phyloP scores from a whole-genome alignment of 352 stramenopile genomes.

The Phytophthora europaea region DNA sequence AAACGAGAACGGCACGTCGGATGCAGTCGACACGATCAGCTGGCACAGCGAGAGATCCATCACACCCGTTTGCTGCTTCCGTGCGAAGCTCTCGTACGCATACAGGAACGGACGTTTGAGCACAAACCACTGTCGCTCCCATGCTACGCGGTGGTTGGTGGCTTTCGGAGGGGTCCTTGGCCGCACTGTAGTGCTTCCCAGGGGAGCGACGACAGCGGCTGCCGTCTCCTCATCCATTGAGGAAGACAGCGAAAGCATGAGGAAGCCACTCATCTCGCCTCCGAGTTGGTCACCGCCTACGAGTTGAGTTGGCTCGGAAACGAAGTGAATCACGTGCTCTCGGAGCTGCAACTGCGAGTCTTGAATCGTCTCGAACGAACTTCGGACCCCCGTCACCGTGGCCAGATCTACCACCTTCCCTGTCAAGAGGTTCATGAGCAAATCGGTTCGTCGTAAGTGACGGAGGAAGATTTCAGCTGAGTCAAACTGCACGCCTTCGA shows the following conservation, averaged over 20 bases:
- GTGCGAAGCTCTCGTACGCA: conserved; percentile 73
- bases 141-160: conserved; percentile 28
- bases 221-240: conserved; percentile 57
- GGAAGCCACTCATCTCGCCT: conserved; percentile 77
- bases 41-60: conserved; percentile 79
- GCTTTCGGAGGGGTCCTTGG: conserved; percentile 17
- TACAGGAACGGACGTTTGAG: conserved; percentile 85
- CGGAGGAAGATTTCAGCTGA: conserved; percentile 54
- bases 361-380: background rate
- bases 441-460: conserved; percentile 54
- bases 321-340: conserved; percentile 54
- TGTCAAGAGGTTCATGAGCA: conserved; percentile 55
- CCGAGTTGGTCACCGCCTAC: conserved; percentile 37
- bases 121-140: conserved; percentile 86
- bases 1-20: conserved; percentile 72
- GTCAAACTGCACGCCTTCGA: conserved; percentile 59
- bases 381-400: conserved; percentile 6
- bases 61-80: conserved; percentile 73
- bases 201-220: conserved; percentile 44
- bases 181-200: conserved; percentile 20
- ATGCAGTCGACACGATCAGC: conserved; percentile 49
- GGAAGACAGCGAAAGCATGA: conserved; percentile 71
- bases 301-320: conserved; percentile 65
- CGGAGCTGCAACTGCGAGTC: background rate
- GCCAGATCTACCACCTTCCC: conserved; percentile 45